Evolutionary conservation across 108 stramenopile species (phyloP).

Genomic region (Stephanodiscus triporus): DNA sequence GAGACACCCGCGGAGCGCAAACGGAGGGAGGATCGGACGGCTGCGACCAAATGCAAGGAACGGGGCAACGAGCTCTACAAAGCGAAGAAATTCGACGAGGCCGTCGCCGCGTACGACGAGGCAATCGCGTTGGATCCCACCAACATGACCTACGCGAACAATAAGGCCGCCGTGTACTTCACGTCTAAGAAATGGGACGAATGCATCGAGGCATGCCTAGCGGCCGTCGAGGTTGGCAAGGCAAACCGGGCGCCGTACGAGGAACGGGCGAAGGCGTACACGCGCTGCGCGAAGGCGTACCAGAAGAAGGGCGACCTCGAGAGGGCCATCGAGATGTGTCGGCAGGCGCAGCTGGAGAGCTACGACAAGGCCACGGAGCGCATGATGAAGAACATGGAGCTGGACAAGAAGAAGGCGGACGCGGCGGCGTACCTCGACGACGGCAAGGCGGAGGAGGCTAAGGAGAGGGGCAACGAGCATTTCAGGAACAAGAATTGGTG

Average conservation of each 20-base stretch:
- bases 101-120: slow-evolving; percentile 95
- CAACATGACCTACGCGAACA: slow-evolving; percentile 94
- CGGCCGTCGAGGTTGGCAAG: slow-evolving; percentile 93
- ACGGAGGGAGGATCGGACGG: slow-evolving; percentile 80
- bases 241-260: slow-evolving; percentile 89
- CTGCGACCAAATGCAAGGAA: slow-evolving; percentile 82
- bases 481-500: slow-evolving; percentile 91
- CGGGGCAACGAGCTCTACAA: slow-evolving; percentile 95
- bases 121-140: slow-evolving; percentile 95
- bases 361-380: slow-evolving; percentile 91
- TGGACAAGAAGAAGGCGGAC: slow-evolving; percentile 93
- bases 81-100: slow-evolving; percentile 92
- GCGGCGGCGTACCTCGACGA: slow-evolving; percentile 91
- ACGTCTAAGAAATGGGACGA: slow-evolving; percentile 91
- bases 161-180: slow-evolving; percentile 98
- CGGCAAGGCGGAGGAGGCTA: slow-evolving; percentile 96
- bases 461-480: slow-evolving; percentile 94
- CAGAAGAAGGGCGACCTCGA: slow-evolving; percentile 89
- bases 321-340: slow-evolving; percentile 91
- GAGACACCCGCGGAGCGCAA: slow-evolving; percentile 83
- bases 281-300: slow-evolving; percentile 93
- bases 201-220: slow-evolving; percentile 81
- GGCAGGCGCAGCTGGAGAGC: slow-evolving; percentile 84
- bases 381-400: slow-evolving; percentile 92
- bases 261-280: slow-evolving; percentile 93